Evolutionary conservation across 1,284 basidiomycete genomes (phyloP), one percentile per base, ranked within the genome.

Genomic region (Ceratobasidium sp.): DNA sequence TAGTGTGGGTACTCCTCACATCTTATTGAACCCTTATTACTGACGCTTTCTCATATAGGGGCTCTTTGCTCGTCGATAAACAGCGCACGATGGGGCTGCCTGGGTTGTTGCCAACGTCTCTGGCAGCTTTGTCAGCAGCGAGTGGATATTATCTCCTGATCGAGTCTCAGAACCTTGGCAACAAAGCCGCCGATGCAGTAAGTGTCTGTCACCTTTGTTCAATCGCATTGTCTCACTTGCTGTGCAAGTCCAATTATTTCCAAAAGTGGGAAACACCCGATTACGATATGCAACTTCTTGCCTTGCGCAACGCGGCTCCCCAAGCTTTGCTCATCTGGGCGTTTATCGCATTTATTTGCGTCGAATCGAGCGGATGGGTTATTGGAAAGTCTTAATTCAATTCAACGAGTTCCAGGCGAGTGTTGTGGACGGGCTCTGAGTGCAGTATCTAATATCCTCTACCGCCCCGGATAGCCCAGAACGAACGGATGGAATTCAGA

Each of bases 241-340:
- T 1, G 2, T n/a, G 14, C 36, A 15, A 67, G 65, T 51, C 65
- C 41, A 15, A 44, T 17, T 67, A 56, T 24, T 67, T 67, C 53
- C 65, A 67, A 19, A 56, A 56, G 6, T 57, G 53, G 51, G 65
- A 67, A 24, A 3, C 11, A 15, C 65, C 65, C 6, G 24, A 51
- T 2, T 56, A 56, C 17, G 29, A 56, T 24, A 24, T 67, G 17
- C 51, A 67, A 27, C 51, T 33, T 1, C 22, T 67, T 3, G 65
- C 65, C 0, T 6, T 67, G 1, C 65, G 65, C 31, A 67, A 67
- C n/a, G 31, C 65, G 17, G 29, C 53, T 4, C 65, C 65, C 2
- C 65, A 67, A 27, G 24, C 65, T 6, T 44, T 67, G 4, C 53
- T 67, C 1, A 45, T 56, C 6, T 67, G 65, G 65, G 65, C 65